A percentile compares a stretch with the other conserved stretches of the same genome.
Evolutionary conservation across 2,329 filamentous ascomycete species (phyloP).

Genomic region (Xylaria sp.): DNA sequence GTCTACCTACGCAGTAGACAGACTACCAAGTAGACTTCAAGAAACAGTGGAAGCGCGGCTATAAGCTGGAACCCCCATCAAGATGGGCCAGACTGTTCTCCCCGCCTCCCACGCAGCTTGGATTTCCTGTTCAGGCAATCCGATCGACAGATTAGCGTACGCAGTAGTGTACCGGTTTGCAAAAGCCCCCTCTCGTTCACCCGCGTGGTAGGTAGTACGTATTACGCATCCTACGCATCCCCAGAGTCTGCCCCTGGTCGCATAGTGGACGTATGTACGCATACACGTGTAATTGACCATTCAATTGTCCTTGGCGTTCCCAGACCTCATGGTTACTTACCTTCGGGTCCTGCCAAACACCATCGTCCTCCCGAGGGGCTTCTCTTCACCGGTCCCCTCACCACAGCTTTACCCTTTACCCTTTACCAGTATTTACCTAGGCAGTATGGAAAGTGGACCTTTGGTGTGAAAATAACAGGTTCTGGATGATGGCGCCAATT

Average conservation of each 20-base stretch:
- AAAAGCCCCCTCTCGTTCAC: constrained; percentile 12
- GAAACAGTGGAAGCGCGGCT: not conserved
- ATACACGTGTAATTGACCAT: constrained; percentile 20
- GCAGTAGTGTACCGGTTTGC: not conserved
- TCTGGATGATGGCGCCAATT: constrained; percentile 7
- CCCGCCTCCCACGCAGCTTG: constrained; percentile 24
- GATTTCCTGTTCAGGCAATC: constrained; percentile 42
- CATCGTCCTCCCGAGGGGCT: not conserved
- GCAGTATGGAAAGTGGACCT: constrained; percentile 11
- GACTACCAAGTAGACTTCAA: too few relatives aligned
- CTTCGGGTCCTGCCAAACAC: constrained; percentile 10
- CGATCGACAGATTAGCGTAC: constrained; percentile 27
- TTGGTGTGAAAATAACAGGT: not conserved
- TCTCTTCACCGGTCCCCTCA: constrained; percentile 21
- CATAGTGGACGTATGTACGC: not conserved
- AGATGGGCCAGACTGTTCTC: constrained; percentile 34
- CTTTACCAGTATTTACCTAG: constrained; percentile 8
- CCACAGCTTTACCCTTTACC: not conserved
- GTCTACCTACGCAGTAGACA: too few relatives aligned
- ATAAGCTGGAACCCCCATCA: constrained; percentile 2
- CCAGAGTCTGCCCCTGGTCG: not conserved
- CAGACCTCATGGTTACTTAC: constrained; percentile 23
- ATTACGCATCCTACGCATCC: too few relatives aligned
- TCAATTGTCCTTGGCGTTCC: constrained; percentile 14
- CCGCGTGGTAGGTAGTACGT: constrained; percentile 30